These are phyloP conservation scores for Trichosporon sp. DNA, from an alignment of 1,284 basidiomycete genomes.

Conservation along the genomic window DNA sequence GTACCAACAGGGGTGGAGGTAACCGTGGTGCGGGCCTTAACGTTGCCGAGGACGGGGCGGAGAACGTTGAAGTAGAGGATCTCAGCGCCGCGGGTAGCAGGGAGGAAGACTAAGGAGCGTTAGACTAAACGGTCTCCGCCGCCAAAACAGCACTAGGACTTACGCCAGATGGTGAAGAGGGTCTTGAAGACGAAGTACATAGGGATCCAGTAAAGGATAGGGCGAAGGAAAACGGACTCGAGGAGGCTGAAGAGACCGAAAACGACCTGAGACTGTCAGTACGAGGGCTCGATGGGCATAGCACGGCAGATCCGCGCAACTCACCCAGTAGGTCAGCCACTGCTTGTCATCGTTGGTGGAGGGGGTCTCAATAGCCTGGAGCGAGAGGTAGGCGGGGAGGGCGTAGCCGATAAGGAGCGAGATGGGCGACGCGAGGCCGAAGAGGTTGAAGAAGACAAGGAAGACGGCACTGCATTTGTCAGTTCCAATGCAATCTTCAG, in stretches of 20 bases:
- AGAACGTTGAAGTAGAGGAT: conserved; percentile 67
- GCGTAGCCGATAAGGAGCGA: conserved; percentile 59
- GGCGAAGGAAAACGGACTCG: conserved; percentile 54
- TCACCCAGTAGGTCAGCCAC: conserved; percentile 58
- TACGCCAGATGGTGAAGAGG: conserved; percentile 75
- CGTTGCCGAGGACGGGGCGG: conserved; percentile 67
- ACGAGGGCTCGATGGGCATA: not conserved
- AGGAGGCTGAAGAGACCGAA: conserved; percentile 57
- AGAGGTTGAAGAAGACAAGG: conserved; percentile 59
- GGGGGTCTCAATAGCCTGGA: conserved; percentile 58
- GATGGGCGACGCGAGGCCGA: conserved; percentile 56
- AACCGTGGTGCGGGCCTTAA: conserved; percentile 1
- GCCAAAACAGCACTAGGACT: conserved; percentile 35
- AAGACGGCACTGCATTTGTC: conserved; percentile 44
- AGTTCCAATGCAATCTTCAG: not conserved
- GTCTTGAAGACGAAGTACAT: conserved; percentile 90
- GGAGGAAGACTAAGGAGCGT: conserved; percentile 49
- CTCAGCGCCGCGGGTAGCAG: conserved; percentile 69
- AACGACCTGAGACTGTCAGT: conserved; percentile 42
- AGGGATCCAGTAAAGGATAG: conserved; percentile 56
- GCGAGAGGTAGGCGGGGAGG: conserved; percentile 58
- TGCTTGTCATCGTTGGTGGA: conserved; percentile 59
- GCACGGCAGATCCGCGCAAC: conserved; percentile 20
- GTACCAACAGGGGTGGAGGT: conserved; percentile 5
- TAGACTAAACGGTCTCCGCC: not conserved